Evolutionary conservation across 1,139 yeast species (phyloP), one percentile per base, ranked within the genome.

Genomic region (Kodamaea ohmeri): DNA sequence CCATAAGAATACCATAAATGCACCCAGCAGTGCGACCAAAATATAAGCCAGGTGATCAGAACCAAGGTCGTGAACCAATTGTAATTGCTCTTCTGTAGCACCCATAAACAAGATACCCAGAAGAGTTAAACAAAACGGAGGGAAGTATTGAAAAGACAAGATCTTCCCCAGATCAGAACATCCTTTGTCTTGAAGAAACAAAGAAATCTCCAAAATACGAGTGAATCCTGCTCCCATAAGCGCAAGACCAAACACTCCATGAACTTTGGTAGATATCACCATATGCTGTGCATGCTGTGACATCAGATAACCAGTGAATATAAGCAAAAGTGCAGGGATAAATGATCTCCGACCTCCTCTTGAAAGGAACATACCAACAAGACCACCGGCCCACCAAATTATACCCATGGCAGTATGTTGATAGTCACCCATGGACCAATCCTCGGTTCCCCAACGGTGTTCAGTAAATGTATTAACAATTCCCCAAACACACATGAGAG

Each of bases 361-460:
- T 1, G 95, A 76, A 37, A 89, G 63, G 60, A 76, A 84, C 50
- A 90, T 70, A 0, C 97, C 97, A 16, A 88, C 63, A 48, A 88
- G 65, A 2, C 97, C 97, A 35, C 96, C 95, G 40, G 88, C 78
- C 94, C 96, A 89, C 95, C 97, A 90, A 28, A 90, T 73, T 41
- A 90, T 84, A 2, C 97, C 97, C 96, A 90, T 88, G 19, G 95
- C 78, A 0, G 97, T 88, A 60, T 89, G 97, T 62, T 89, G 96
- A 57, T 83, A 87, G 57, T 85, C 95, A 4, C 95, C 94, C 70
- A 86, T 94, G 35, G 76, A 72, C 97, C 97, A 90, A 7, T 70
- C 76, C 55, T 87, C 92, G 34, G 60, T 58, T 25, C 95, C 95
- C 97, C 97, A 89, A 46, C 97, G 68, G 59, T 90, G 97, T 59